Conservation (phyloP, 1,139 yeast genomes). For the Meyerozyma carpophila region DNA sequence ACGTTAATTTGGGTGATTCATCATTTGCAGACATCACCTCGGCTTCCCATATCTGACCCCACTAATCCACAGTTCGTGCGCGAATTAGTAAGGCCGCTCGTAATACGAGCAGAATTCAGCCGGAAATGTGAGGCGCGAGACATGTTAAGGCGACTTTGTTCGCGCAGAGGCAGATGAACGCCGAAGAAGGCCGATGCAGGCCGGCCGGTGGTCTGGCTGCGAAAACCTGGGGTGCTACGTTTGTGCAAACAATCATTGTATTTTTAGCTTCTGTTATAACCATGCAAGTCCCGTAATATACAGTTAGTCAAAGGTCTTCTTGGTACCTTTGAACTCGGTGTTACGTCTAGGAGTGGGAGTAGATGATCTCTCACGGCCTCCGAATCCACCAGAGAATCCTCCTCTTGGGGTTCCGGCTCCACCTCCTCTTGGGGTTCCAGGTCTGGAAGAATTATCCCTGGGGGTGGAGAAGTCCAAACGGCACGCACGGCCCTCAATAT, state of each 20-base stretch:
- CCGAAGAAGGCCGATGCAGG: conserved; percentile 1
- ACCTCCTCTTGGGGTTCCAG: conserved; percentile 16
- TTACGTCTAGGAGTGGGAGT: conserved; percentile 53
- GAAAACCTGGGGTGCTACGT: neutral
- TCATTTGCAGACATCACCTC: neutral
- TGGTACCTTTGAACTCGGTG: conserved; percentile 66
- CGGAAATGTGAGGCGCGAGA: neutral
- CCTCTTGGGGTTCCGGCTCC: conserved; percentile 15
- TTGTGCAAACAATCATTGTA: conserved; percentile 2
- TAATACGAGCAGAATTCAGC: neutral
- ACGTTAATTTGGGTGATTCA: neutral
- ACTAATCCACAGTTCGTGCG: neutral
- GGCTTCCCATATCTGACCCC: neutral
- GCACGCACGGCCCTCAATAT: conserved; percentile 87
- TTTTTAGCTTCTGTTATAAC: conserved; percentile 1
- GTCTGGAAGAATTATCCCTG: conserved; percentile 44
- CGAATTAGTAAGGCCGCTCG: neutral
- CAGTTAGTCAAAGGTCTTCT: conserved; percentile 67
- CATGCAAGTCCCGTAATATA: conserved; percentile 1
- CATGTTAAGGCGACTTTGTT: neutral
- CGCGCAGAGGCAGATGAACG: neutral
- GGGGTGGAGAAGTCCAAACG: conserved; percentile 95
- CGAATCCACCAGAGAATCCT: conserved; percentile 21
- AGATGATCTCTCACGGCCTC: conserved; percentile 36
- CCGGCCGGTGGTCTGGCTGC: too few species aligned